A percentile compares a stretch with the other conserved stretches of the same genome.
Conservation (phyloP, 371 early-diverging fungal species). For the Umbelopsis sp. region DNA sequence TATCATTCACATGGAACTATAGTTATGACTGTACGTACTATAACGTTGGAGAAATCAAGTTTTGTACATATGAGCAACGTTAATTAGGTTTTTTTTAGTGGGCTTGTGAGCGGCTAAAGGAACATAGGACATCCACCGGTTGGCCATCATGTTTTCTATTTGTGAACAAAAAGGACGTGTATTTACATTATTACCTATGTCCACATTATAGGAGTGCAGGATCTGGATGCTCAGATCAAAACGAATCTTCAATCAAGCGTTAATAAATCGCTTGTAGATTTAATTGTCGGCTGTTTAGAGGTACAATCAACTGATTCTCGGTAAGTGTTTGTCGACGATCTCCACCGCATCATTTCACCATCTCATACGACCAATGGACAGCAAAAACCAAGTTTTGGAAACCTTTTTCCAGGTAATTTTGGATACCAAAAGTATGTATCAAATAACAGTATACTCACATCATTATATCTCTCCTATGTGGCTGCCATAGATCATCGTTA, state of each 20-base stretch:
- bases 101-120: constrained; percentile 24
- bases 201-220: too few species aligned
- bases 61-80: neutral
- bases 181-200: too few species aligned
- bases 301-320: neutral
- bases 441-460: too few species aligned
- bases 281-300: neutral
- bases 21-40: constrained; percentile 27
- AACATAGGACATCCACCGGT: constrained; percentile 25
- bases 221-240: neutral
- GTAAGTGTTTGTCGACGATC: neutral
- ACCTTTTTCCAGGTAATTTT: too few species aligned
- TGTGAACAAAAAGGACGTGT: too few species aligned
- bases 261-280: neutral
- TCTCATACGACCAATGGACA: neutral
- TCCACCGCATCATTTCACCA: too few species aligned
- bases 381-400: too few species aligned
- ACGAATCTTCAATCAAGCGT: neutral
- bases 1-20: constrained; percentile 16
- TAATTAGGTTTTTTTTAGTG: constrained; percentile 22
- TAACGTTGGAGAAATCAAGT: neutral
- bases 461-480: neutral
- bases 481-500: neutral
- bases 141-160: neutral
- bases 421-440: neutral